Evolutionary conservation across 345 rosid species (phyloP), one percentile per base, ranked within the genome.

Genomic region (Citrus mangshanensis): DNA sequence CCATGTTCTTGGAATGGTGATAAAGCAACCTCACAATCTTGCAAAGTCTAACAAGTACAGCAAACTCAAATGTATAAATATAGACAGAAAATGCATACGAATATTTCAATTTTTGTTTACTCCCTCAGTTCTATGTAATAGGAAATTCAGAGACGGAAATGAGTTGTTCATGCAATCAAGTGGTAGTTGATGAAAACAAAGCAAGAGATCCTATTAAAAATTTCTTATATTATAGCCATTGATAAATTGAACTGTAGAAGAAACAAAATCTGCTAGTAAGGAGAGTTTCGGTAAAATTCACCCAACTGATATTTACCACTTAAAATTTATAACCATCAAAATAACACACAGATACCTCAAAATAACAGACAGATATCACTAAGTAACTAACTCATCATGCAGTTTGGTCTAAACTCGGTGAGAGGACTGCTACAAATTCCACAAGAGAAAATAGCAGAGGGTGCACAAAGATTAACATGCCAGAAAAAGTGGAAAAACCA

Each of bases 11-110:
- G 81, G 60, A 87, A 83, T 73, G 84, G 85, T 64, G 81, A 76
- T 54, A 91, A 79, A 74, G 91, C 93, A 77, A 89, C 93, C 77
- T 89, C 88, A 77, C 88, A 88, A 86, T 94, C 97, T 85, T 85
- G 87, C 86, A 96, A 75, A 27, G 98, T 93, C 99, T 93, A 82
- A 80, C 69, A 83, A 70, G 46, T 35, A 77, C 19, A 46, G 54
- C 22, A 51, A 27, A 77, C 40, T 55, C 18, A 37, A n/a, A 42
- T 35, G 19, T 38, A 46, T 49, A 12, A 62, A 74, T 56, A 38
- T 40, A 4, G 56, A 61, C 6, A 60, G 61, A 51, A 7, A 34
- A 32, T 68, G 77, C 38, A 37, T 25, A 40, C 1, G 69, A 10
- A 42, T 27, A 24, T 35, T 14, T 22, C 32, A 46, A 22, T 8